Evolutionary conservation across 1,139 yeast species (phyloP).

Genomic region (Suhomyces ambrosiae): DNA sequence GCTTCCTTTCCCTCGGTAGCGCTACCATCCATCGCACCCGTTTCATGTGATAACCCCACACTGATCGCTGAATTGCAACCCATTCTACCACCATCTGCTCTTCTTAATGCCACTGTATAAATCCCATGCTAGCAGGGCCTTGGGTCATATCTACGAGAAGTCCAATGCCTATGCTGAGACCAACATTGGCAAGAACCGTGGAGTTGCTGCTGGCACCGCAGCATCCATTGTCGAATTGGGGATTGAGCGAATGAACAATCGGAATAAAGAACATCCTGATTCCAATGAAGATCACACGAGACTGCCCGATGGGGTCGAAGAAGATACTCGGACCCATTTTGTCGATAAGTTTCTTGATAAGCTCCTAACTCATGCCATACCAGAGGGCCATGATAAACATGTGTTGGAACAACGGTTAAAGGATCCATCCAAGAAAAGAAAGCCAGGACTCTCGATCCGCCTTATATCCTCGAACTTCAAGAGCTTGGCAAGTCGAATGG

Average conservation of each 20-base stretch:
- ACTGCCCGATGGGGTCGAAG: constrained; percentile 1
- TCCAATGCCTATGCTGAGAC: constrained; percentile 28
- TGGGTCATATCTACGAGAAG: constrained; percentile 22
- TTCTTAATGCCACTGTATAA: constrained; percentile 5
- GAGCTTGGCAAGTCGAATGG: constrained; percentile 54
- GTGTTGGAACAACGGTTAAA: constrained; percentile 44
- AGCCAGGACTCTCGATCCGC: constrained; percentile 54
- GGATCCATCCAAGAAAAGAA: constrained; percentile 47
- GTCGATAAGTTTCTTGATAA: constrained; percentile 60
- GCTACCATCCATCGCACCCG: no score
- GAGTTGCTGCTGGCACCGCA: constrained; percentile 59
- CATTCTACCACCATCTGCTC: no score
- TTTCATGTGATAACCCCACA: no score
- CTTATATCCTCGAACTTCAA: constrained; percentile 53
- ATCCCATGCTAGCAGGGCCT: constrained; percentile 13
- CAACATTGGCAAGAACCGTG: constrained; percentile 42
- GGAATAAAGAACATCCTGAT: neutral
- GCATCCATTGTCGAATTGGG: constrained; percentile 60
- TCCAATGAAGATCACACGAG: neutral
- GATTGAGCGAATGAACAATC: constrained; percentile 40
- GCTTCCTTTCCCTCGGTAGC: no score
- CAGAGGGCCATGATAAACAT: constrained; percentile 51
- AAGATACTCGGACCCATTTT: constrained; percentile 43
- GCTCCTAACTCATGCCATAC: constrained; percentile 49
- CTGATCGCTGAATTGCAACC: neutral